Evolutionary conservation across 1,284 basidiomycete species (phyloP), one percentile per base, ranked within the genome.

Genomic region (Sparassis latifolia): DNA sequence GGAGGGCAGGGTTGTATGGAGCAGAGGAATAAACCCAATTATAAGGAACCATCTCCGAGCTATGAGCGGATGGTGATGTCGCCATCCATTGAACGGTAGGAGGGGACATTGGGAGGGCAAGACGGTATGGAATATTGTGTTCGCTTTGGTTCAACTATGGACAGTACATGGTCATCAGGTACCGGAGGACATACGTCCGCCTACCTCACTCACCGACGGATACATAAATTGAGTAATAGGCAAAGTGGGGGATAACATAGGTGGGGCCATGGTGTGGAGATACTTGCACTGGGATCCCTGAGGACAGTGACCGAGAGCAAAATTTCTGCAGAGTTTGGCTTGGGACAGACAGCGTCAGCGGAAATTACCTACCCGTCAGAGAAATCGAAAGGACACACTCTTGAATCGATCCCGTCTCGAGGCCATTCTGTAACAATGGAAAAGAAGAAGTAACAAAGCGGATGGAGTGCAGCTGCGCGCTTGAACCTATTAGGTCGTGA

Each of bases 321-420:
- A 65, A 52, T 66, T 66, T 44, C 65, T 58, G 47, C 65, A 66
- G 10, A 65, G 60, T 56, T 66, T 66, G 12, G 52, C 59, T 55
- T 56, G 52, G 20, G 20, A 20, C 54, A 45, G 39, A 49, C 40
- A 51, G 52, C 49, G 57, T 56, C 32, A 58, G 44, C 44, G 29
- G 44, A 39, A 39, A 35, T 31, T 32, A 44, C 12, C 28, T 28
- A 44, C 38, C 9, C 33, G n/a, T 53, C 44, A 55, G 43, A 5
- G 20, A 35, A 10, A 12, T 32, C 12, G 33, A 12, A 48, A 40
- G 42, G 45, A 59, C 62, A 45, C 45, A 64, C 63, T 55, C 28
- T 57, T 57, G 47, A 52, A 54, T 27, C 60, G 57, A 28, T 52
- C 52, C 20, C 54, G 57, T 31, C 55, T 51, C 39, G 56, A 33